These are phyloP conservation scores for Gonapodya sp. DNA, from an alignment of 192 early-diverging fungal species.

Conservation along the genomic window DNA sequence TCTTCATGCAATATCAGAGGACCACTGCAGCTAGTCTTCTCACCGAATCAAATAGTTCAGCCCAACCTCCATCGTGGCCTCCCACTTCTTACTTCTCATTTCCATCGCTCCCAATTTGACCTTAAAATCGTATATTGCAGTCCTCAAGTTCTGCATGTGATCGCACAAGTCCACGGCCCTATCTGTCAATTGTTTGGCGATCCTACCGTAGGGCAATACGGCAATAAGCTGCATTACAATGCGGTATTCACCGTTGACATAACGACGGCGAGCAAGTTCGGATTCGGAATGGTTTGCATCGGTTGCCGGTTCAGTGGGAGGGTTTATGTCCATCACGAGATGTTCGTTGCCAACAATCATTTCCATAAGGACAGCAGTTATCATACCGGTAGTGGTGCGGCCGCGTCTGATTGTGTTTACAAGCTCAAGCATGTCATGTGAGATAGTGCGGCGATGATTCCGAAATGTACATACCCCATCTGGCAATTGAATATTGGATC, in stretches of 20 bases:
- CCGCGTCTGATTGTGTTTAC: constrained; percentile 41
- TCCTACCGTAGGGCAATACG: constrained; percentile 48
- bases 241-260: constrained; percentile 43
- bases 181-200: constrained; percentile 48
- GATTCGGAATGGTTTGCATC: constrained; percentile 19
- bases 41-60: constrained; percentile 24
- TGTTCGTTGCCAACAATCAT: constrained; percentile 37
- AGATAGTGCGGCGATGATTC: too few species aligned
- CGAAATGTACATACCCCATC: constrained; percentile 50
- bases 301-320: constrained; percentile 9
- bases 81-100: constrained; percentile 22
- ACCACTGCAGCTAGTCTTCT: too few species aligned
- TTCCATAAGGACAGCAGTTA: constrained; percentile 40
- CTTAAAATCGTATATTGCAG: constrained; percentile 48
- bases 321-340: constrained; percentile 15
- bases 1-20: too few species aligned
- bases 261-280: constrained; percentile 22
- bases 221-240: constrained; percentile 45
- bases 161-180: constrained; percentile 51
- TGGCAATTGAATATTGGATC: constrained; percentile 59
- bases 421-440: too few species aligned
- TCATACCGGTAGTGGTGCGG: constrained; percentile 51
- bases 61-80: constrained; percentile 23
- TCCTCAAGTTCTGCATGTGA: constrained; percentile 56
- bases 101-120: constrained; percentile 36